These are phyloP conservation scores for Butyriboletus loyo DNA, from an alignment of 768 basidiomycete genomes.

Conservation along the genomic window DNA sequence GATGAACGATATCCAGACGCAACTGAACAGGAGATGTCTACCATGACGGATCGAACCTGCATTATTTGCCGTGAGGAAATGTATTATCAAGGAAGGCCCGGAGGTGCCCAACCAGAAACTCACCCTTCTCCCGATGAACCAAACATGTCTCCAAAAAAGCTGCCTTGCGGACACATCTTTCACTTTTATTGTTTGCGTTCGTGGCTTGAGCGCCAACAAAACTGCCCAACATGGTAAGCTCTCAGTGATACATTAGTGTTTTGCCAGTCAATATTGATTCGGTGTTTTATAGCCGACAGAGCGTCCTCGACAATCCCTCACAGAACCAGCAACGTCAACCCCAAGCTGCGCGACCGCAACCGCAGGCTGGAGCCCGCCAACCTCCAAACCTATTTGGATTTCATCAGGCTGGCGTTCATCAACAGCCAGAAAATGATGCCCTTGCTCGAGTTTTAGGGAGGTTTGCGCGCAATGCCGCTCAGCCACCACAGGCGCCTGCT, in stretches of 20 bases:
- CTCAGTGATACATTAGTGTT: constrained; percentile 6
- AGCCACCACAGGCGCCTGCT: constrained; percentile 35
- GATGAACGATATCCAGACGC: constrained; percentile 93
- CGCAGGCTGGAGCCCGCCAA: constrained; percentile 31
- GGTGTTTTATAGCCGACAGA: constrained; percentile 55
- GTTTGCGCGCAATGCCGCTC: constrained; percentile 52
- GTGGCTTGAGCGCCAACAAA: constrained; percentile 98
- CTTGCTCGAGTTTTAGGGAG: constrained; percentile 42
- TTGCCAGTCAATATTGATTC: not conserved
- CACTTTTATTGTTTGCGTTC: constrained; percentile 96
- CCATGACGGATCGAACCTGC: constrained; percentile 87
- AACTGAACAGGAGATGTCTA: constrained; percentile 75
- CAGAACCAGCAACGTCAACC: constrained; percentile 33
- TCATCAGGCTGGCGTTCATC: constrained; percentile 31
- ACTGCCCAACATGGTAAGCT: constrained; percentile 93
- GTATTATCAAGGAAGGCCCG: constrained; percentile 41
- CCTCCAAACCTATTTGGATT: constrained; percentile 30
- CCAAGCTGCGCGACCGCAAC: constrained; percentile 23
- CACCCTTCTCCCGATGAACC: constrained; percentile 56
- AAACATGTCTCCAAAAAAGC: constrained; percentile 94
- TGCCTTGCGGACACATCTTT: constrained; percentile 96
- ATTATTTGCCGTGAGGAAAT: constrained; percentile 99
- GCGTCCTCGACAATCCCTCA: constrained; percentile 57
- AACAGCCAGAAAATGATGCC: constrained; percentile 37
- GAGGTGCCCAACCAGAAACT: constrained; percentile 20